Percentiles rank a stretch among this genome's conserved stretches.
phyloP scores from a whole-genome alignment of 345 rosid species.

The Eutrema heterophyllum region DNA sequence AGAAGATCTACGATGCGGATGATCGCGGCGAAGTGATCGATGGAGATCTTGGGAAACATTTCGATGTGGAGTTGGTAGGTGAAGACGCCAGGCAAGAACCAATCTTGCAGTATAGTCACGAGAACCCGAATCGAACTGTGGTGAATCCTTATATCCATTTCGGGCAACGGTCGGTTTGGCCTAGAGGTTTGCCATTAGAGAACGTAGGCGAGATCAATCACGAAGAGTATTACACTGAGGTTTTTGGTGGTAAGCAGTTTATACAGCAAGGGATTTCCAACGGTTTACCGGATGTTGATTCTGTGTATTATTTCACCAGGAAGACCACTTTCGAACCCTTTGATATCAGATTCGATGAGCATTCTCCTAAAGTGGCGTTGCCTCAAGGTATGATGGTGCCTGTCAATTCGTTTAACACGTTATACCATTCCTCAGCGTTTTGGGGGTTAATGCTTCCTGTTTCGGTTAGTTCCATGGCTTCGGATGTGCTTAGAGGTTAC shows the following conservation, averaged over 20 bases:
- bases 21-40: constrained; percentile 86
- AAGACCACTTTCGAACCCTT: constrained; percentile 71
- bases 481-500: constrained; percentile 91
- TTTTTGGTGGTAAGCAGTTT: constrained; percentile 87
- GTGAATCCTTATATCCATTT: constrained; percentile 92
- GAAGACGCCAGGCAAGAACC: constrained; percentile 81
- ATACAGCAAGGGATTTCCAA: constrained; percentile 94
- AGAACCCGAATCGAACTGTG: constrained; percentile 69
- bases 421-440: constrained; percentile 88
- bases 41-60: constrained; percentile 79
- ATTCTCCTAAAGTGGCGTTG: constrained; percentile 85
- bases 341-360: constrained; percentile 80
- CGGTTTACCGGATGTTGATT: constrained; percentile 96
- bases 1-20: constrained; percentile 85
- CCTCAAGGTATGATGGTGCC: constrained; percentile 97
- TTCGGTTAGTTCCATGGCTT: constrained; percentile 92
- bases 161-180: constrained; percentile 98
- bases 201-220: constrained; percentile 80
- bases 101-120: constrained; percentile 83
- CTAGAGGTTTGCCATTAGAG: constrained; percentile 92
- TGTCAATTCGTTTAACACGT: constrained; percentile 78
- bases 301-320: constrained; percentile 84
- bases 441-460: constrained; percentile 98
- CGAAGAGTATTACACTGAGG: constrained; percentile 85
- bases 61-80: constrained; percentile 82